A percentile compares a stretch with the other conserved stretches of the same genome.
Conservation (phyloP, 139 green algal genomes). For the Chlamydomonas eustigma region DNA sequence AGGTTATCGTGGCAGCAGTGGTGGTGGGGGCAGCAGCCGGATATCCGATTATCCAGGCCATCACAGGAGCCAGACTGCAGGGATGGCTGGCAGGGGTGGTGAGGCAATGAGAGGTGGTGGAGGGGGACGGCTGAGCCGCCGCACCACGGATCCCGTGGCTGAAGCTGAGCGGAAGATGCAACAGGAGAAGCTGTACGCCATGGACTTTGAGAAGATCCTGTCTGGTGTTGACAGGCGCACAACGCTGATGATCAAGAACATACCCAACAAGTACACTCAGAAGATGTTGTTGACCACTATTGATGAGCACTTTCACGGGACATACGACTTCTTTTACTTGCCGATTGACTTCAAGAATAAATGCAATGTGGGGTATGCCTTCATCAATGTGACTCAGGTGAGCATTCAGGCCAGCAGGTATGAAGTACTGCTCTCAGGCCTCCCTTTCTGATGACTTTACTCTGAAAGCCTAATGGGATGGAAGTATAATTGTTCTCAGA, state of each 20-base stretch:
- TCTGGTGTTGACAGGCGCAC: constrained; percentile 84
- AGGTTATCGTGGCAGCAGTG: neutral
- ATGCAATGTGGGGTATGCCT: constrained; percentile 99
- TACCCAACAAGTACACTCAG: constrained; percentile 99
- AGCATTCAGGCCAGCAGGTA: no score
- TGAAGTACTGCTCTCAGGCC: no score
- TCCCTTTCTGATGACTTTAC: no score
- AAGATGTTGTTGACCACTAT: constrained; percentile 97
- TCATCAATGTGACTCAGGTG: constrained; percentile 91
- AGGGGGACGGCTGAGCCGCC: constrained; percentile 66
- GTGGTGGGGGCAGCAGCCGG: constrained; percentile 43
- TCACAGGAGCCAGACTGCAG: constrained; percentile 50
- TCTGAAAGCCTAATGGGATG: no score
- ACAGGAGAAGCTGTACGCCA: constrained; percentile 74
- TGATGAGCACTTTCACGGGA: constrained; percentile 84
- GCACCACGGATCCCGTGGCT: constrained; percentile 60
- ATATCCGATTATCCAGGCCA: constrained; percentile 57
- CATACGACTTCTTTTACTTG: constrained; percentile 90
- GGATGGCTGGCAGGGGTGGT: neutral
- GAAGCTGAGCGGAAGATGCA: constrained; percentile 74
- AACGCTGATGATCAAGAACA: constrained; percentile 99
- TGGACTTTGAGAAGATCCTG: constrained; percentile 71
- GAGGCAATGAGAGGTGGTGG: neutral
- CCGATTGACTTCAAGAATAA: constrained; percentile 99
- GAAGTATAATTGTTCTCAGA: no score